These are phyloP conservation scores for Recurvomyces mirabilis DNA, from an alignment of 495 filamentous ascomycete species.

Conservation along the genomic window DNA sequence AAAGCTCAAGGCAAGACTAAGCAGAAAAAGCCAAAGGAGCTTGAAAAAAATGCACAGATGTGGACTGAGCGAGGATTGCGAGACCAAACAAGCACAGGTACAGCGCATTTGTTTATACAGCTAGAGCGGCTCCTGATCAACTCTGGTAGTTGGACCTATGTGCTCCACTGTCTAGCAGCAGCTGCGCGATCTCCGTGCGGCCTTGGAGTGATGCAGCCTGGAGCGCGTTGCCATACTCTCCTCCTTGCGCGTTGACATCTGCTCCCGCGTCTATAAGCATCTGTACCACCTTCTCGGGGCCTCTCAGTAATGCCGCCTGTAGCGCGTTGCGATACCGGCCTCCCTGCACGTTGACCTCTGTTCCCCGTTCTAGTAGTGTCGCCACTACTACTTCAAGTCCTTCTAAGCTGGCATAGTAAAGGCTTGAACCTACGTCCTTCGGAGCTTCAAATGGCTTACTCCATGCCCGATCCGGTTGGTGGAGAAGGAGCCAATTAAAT, in stretches of 20 bases:
- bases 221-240: constrained; percentile 15
- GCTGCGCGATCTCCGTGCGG: constrained; percentile 13
- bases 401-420: constrained; percentile 20
- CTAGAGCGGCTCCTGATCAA: too few species aligned
- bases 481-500: constrained; percentile 9
- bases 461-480: constrained; percentile 7
- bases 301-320: constrained; percentile 14
- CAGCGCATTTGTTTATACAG: too few species aligned
- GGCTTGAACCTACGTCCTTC: constrained; percentile 1
- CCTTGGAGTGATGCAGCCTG: constrained; percentile 14
- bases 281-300: constrained; percentile 12
- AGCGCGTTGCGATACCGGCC: constrained; percentile 23
- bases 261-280: constrained; percentile 17
- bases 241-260: constrained; percentile 20
- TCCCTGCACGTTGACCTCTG: constrained; percentile 17
- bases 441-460: background rate
- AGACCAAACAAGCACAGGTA: too few species aligned
- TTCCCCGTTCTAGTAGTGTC: constrained; percentile 1
- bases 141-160: too few species aligned
- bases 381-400: constrained; percentile 7
- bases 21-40: too few species aligned
- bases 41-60: too few species aligned
- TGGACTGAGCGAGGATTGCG: too few species aligned
- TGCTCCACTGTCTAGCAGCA: constrained; percentile 18
- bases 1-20: too few species aligned